Percentiles rank a stretch among this genome's conserved stretches.
Evolutionary conservation across 1,139 yeast species (phyloP).

Genomic region (Candida neerlandica): DNA sequence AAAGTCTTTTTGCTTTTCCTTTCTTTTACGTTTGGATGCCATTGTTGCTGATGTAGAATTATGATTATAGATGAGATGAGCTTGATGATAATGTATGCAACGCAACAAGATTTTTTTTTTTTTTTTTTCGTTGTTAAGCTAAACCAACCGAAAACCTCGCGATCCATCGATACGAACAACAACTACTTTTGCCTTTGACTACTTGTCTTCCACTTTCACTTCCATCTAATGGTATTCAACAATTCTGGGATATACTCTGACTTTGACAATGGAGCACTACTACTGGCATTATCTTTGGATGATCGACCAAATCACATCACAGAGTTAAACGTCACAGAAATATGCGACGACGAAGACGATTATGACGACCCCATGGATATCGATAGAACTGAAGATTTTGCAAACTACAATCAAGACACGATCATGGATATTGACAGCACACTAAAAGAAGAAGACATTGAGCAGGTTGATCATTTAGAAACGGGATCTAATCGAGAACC

Average conservation of each 20-base stretch:
- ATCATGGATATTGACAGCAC: neutral
- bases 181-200: neutral
- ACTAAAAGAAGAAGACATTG: too few relatives aligned
- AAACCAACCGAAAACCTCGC: neutral
- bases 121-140: neutral
- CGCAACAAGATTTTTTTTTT: conserved; percentile 6
- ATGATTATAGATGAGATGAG: conserved; percentile 5
- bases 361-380: conserved; percentile 21
- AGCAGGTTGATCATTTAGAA: neutral
- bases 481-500: neutral
- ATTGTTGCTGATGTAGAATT: conserved; percentile 23
- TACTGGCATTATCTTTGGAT: conserved; percentile 30
- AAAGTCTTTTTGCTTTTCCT: conserved; percentile 74
- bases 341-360: conserved; percentile 6
- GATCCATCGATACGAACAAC: neutral
- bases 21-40: conserved; percentile 62
- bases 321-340: neutral
- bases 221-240: conserved; percentile 4
- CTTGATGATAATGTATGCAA: neutral
- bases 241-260: conserved; percentile 15
- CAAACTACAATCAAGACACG: neutral
- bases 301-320: conserved; percentile 16
- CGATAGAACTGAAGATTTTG: conserved; percentile 13
- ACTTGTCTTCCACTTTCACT: neutral
- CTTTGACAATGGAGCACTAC: conserved; percentile 26